These are phyloP conservation scores for Tetrapyrgos nigripes DNA, from an alignment of 1,284 basidiomycete species.

Conservation along the genomic window DNA sequence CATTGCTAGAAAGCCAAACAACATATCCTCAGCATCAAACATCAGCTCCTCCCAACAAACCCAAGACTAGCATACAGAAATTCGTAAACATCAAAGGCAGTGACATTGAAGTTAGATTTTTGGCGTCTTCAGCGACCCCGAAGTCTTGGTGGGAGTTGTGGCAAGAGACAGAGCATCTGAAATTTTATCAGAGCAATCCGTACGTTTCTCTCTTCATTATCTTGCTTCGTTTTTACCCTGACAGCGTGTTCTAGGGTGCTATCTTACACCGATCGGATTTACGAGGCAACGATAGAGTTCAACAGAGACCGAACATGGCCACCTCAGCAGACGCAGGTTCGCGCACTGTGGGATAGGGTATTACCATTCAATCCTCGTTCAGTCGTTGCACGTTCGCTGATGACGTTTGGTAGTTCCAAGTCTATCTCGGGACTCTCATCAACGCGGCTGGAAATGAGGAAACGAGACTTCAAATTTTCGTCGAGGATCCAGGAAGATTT, in stretches of 20 bases:
- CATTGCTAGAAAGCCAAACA: background rate
- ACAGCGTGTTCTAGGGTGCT: constrained; percentile 38
- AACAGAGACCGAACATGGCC: constrained; percentile 60
- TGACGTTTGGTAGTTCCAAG: constrained; percentile 50
- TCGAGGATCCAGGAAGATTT: constrained; percentile 59
- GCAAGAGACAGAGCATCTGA: constrained; percentile 58
- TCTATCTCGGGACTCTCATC: constrained; percentile 59
- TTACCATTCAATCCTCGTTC: background rate
- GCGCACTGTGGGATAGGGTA: constrained; percentile 69
- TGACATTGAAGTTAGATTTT: background rate
- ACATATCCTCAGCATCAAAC: too few relatives aligned
- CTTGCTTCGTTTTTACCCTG: constrained; percentile 34
- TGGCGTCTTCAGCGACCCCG: background rate
- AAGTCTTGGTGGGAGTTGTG: constrained; percentile 71
- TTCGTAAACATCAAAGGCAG: too few relatives aligned
- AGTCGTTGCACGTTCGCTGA: constrained; percentile 7
- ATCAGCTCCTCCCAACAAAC: background rate
- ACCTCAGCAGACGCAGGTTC: constrained; percentile 43
- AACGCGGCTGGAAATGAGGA: constrained; percentile 43
- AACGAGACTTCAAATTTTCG: constrained; percentile 56
- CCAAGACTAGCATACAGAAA: too few relatives aligned
- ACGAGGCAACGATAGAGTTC: constrained; percentile 63
- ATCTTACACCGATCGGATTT: constrained; percentile 57
- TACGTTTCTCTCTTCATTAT: constrained; percentile 34
- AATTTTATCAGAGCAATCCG: constrained; percentile 43